Percentiles rank a stretch among this genome's conserved stretches.
phyloP scores from a whole-genome alignment of 805 yeast species.

The Hanseniaspora lindneri region DNA sequence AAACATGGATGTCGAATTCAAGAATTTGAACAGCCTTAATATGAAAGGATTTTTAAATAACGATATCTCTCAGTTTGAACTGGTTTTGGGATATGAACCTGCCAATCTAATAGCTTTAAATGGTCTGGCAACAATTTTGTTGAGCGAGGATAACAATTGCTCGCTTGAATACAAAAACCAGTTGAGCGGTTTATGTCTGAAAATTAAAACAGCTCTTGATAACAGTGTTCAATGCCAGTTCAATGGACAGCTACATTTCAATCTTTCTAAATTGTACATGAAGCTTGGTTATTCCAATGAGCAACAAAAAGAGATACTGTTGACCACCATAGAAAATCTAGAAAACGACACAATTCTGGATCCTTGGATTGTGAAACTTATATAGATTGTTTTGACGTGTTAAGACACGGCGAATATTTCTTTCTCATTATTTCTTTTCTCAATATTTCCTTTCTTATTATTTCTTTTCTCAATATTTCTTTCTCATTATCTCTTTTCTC shows the following conservation, averaged over 20 bases:
- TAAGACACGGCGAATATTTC: no score
- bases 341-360: conserved; percentile 13
- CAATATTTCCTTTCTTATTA: conserved; percentile 40
- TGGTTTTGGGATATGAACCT: conserved; percentile 41
- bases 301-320: background rate
- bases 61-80: conserved; percentile 55
- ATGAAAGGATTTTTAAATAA: conserved; percentile 26
- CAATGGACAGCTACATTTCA: conserved; percentile 58
- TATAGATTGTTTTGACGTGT: background rate
- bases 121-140: conserved; percentile 42
- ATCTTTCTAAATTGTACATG: conserved; percentile 52
- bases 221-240: conserved; percentile 34
- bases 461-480: no score
- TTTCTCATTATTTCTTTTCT: background rate
- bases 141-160: conserved; percentile 19
- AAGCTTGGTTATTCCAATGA: conserved; percentile 9
- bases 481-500: background rate
- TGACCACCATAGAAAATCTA: conserved; percentile 5
- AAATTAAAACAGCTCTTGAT: conserved; percentile 31
- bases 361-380: conserved; percentile 14
- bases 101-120: conserved; percentile 41
- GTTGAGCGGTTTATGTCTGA: conserved; percentile 25
- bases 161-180: background rate
- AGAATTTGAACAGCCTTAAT: conserved; percentile 24
- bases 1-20: conserved; percentile 35